Evolutionary conservation across 2,329 filamentous ascomycete genomes (phyloP).

Genomic region (Rutstroemia sp.): DNA sequence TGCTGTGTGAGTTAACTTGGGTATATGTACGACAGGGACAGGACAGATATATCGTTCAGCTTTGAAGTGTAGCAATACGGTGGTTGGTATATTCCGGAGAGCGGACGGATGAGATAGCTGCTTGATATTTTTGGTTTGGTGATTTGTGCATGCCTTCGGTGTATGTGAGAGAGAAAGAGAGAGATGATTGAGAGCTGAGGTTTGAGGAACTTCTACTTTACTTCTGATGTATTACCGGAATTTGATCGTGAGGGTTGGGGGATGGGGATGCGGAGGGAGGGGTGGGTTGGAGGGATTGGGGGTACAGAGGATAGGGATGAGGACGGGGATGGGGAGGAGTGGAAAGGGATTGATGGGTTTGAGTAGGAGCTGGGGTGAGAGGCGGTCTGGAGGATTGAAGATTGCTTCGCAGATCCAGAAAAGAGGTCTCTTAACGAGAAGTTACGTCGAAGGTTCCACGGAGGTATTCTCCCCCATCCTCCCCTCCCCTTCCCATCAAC

Average conservation of each 20-base stretch:
- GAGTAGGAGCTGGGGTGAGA: background rate
- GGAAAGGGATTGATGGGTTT: background rate
- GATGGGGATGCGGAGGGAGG: background rate
- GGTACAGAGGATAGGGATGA: background rate
- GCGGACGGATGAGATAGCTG: background rate
- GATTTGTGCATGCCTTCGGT: no score
- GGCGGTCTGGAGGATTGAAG: no score
- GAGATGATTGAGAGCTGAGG: no score
- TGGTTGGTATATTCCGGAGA: background rate
- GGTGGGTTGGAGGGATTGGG: background rate
- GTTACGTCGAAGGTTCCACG: slow-evolving; percentile 29
- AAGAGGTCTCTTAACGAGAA: slow-evolving; percentile 28
- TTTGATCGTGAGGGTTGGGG: background rate
- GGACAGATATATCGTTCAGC: no score
- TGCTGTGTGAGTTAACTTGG: no score
- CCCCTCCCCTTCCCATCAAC: background rate
- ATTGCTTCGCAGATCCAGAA: background rate
- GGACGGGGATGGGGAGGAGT: background rate
- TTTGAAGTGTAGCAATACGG: background rate
- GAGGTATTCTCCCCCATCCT: slow-evolving; percentile 22
- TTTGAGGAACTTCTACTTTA: no score
- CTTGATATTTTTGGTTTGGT: background rate
- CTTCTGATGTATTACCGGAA: no score
- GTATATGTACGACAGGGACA: no score
- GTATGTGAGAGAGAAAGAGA: no score